phyloP scores from a whole-genome alignment of 2,329 filamentous ascomycete genomes.

The Aspergillus sp. region DNA sequence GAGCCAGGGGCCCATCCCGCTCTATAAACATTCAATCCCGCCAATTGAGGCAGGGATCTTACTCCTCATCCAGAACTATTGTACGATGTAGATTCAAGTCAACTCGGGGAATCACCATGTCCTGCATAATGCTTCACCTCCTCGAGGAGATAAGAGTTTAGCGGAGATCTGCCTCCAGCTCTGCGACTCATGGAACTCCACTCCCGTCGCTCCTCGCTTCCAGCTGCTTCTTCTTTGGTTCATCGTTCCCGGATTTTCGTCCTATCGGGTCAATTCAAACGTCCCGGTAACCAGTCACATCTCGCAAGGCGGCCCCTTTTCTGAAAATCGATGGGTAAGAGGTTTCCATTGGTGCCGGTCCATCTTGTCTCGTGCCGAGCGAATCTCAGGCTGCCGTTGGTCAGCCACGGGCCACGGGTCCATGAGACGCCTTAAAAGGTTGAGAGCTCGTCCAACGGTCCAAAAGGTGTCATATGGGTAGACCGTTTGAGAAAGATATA shows the following conservation, averaged over 20 bases:
- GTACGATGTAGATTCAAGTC: background rate
- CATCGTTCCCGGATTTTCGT: background rate
- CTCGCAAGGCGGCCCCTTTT: background rate
- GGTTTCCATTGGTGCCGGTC: constrained; percentile 10
- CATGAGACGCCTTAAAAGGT: background rate
- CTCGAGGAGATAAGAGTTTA: constrained; percentile 13
- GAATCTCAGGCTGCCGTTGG: constrained; percentile 6
- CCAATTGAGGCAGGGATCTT: constrained; percentile 18
- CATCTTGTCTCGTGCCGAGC: constrained; percentile 2
- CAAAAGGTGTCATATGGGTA: constrained; percentile 13
- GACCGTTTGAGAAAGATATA: constrained; percentile 3
- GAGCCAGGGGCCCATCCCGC: constrained; percentile 18
- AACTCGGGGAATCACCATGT: constrained; percentile 22
- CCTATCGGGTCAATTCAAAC: constrained; percentile 7
- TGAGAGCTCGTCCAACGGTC: constrained; percentile 6
- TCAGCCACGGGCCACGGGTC: background rate
- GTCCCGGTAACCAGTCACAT: constrained; percentile 3
- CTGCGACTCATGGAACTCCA: background rate
- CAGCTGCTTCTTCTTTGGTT: constrained; percentile 4
- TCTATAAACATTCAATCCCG: constrained; percentile 5
- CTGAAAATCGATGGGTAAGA: background rate
- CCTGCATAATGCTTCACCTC: constrained; percentile 21
- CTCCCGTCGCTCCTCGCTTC: background rate
- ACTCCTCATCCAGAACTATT: constrained; percentile 12
- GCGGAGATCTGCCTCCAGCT: constrained; percentile 5